Percentiles rank a stretch among this genome's conserved stretches.
These are phyloP conservation scores for Polyporus arcularius DNA, from an alignment of 768 basidiomycete genomes.

Conservation along the genomic window DNA sequence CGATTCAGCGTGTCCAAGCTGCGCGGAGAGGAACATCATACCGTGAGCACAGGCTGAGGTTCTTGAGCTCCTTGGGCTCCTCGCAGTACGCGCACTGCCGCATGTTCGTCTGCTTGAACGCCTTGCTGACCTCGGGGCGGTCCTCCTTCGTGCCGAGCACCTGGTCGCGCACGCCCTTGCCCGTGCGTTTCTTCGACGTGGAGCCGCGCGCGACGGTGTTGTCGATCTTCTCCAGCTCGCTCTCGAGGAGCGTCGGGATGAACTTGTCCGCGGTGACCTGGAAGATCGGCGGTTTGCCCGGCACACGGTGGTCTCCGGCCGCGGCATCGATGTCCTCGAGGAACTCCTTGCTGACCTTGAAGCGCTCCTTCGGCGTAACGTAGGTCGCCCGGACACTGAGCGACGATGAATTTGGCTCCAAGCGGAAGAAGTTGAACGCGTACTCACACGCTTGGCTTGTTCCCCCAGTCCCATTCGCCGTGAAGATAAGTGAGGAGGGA, in stretches of 20 bases:
- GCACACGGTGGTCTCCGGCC: neutral
- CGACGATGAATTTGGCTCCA: neutral
- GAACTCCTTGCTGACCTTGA: conserved; percentile 13
- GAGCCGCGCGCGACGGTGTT: conserved; percentile 11
- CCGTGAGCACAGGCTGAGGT: conserved; percentile 20
- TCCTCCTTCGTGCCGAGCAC: conserved; percentile 25
- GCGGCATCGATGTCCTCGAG: conserved; percentile 8
- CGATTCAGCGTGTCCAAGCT: neutral
- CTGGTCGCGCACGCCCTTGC: conserved; percentile 14
- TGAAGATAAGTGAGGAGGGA: conserved; percentile 32
- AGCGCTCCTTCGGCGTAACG: conserved; percentile 22
- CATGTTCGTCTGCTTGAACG: conserved; percentile 23
- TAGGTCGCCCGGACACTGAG: conserved; percentile 31
- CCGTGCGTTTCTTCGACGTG: conserved; percentile 11
- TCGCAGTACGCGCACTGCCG: conserved; percentile 27
- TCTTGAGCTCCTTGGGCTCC: conserved; percentile 9
- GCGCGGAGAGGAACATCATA: neutral
- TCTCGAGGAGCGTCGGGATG: conserved; percentile 25
- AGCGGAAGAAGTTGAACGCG: neutral
- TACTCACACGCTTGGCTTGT: conserved; percentile 17
- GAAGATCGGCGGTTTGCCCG: conserved; percentile 18
- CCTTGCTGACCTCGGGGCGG: conserved; percentile 17
- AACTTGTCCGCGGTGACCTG: conserved; percentile 28
- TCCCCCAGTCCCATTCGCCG: conserved; percentile 10
- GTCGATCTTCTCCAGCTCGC: conserved; percentile 35